A percentile compares a stretch with the other conserved stretches of the same genome.
These are phyloP conservation scores for Russula sp. DNA, from an alignment of 768 basidiomycete species.

Conservation along the genomic window DNA sequence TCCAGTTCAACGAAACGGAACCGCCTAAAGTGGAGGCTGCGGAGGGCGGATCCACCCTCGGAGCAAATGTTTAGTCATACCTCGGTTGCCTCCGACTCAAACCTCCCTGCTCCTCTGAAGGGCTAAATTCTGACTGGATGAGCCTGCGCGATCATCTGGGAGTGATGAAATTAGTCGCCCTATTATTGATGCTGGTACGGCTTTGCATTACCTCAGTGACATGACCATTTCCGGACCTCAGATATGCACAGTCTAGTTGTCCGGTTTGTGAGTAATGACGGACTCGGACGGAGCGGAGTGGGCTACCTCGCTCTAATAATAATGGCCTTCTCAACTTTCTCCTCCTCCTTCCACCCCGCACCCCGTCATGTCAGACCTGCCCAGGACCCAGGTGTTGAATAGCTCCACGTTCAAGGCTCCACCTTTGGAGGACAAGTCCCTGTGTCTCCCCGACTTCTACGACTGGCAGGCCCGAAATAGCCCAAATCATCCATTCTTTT, in stretches of 20 bases:
- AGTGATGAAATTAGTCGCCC: neutral
- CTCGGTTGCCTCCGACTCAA: too few species aligned
- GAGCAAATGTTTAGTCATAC: slow-evolving; percentile 2
- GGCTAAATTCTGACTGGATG: neutral
- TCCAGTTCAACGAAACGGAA: too few species aligned
- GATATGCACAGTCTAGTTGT: neutral
- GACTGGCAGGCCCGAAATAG: slow-evolving; percentile 34
- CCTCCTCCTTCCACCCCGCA: neutral
- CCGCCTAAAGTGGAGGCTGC: too few species aligned
- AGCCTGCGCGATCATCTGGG: neutral
- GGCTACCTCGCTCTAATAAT: slow-evolving; percentile 5
- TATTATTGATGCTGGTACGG: neutral
- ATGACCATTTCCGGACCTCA: neutral
- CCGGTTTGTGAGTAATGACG: slow-evolving; percentile 21
- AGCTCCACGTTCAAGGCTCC: slow-evolving; percentile 32
- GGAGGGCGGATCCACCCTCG: too few species aligned
- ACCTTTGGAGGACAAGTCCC: slow-evolving; percentile 28
- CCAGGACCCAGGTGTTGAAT: slow-evolving; percentile 30
- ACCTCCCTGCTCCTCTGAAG: too few species aligned
- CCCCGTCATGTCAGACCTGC: slow-evolving; percentile 25
- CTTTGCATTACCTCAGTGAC: too few species aligned
- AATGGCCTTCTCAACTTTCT: neutral
- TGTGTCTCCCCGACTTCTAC: slow-evolving; percentile 33
- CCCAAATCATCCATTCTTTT: slow-evolving; percentile 32
- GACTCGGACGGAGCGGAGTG: neutral